Evolutionary conservation across 345 rosid species (phyloP).

Genomic region (sweet orange (Citrus sinensis)): DVS_A1.0 CM039165.1:1255501-1256000

Average conservation of each 20-base stretch:
- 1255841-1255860: no score
- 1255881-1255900: no score
- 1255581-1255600: background rate
- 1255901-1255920: no score
- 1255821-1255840: background rate
- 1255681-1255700: background rate
- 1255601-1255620: background rate
- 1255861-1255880: no score
- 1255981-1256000: no score
- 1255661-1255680: background rate
- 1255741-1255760: background rate
- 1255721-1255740: background rate
- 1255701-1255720: background rate
- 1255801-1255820: background rate
- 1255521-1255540: background rate
- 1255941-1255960: no score
- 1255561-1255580: background rate
- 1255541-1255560: background rate
- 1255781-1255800: background rate
- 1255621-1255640: background rate
- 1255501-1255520: background rate
- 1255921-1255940: no score
- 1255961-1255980: no score
- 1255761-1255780: background rate
- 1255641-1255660: background rate